These are phyloP conservation scores for Phytophthora pinifolia DNA, from an alignment of 352 stramenopile genomes.

Conservation along the genomic window DNA sequence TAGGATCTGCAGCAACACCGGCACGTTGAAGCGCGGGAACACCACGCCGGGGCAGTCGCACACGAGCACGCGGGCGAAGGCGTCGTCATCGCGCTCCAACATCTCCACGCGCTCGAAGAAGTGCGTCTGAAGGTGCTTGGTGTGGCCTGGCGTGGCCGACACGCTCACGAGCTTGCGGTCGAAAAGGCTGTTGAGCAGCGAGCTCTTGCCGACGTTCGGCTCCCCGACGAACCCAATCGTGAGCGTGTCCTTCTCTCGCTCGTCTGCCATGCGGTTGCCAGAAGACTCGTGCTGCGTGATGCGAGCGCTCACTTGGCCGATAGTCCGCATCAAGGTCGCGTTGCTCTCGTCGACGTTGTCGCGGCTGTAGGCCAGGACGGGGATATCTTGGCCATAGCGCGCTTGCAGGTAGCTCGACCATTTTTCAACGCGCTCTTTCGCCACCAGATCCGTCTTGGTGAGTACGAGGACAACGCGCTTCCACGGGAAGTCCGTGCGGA, in stretches of 20 bases:
- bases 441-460: slow-evolving; percentile 99
- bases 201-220: slow-evolving; percentile 96
- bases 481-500: slow-evolving; percentile 37
- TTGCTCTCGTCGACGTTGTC: slow-evolving; percentile 65
- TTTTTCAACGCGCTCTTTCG: slow-evolving; percentile 69
- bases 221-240: slow-evolving; percentile 97
- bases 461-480: slow-evolving; percentile 97
- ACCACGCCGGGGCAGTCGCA: slow-evolving; percentile 84
- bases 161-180: slow-evolving; percentile 79
- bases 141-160: slow-evolving; percentile 75
- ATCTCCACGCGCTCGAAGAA: slow-evolving; percentile 66
- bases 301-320: slow-evolving; percentile 34
- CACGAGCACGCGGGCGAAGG: slow-evolving; percentile 50
- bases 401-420: slow-evolving; percentile 93
- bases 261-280: slow-evolving; percentile 52
- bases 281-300: slow-evolving; percentile 25
- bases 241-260: slow-evolving; percentile 91
- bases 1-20: slow-evolving; percentile 70
- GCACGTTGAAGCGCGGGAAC: slow-evolving; percentile 74
- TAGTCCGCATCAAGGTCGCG: slow-evolving; percentile 37
- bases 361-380: slow-evolving; percentile 73
- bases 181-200: slow-evolving; percentile 91
- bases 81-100: slow-evolving; percentile 33
- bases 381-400: slow-evolving; percentile 85
- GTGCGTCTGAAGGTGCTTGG: slow-evolving; percentile 83